phyloP scores from a whole-genome alignment of 352 stramenopile genomes.

The Elongisporangium senticosum region DNA sequence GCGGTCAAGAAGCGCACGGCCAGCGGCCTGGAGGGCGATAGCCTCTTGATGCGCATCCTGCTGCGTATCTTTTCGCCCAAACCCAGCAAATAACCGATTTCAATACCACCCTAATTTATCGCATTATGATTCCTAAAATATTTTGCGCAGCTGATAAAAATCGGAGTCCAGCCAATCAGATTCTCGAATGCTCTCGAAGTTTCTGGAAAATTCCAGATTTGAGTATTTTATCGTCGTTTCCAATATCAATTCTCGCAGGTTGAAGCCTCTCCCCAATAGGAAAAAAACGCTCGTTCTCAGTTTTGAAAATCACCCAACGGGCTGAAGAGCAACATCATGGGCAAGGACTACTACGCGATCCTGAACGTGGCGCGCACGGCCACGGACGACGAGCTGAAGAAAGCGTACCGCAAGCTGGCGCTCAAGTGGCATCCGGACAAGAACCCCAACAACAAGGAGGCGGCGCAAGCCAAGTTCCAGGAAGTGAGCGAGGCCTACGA shows the following conservation, averaged over 20 bases:
- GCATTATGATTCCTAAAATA: not conserved
- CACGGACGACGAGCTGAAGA: slow-evolving; percentile 75
- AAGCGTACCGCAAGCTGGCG: slow-evolving; percentile 86
- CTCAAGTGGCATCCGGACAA: slow-evolving; percentile 93
- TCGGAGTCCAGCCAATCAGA: slow-evolving; percentile 2
- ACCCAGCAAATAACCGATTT: not conserved
- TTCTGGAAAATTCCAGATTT: slow-evolving; percentile 20
- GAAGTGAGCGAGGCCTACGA: slow-evolving; percentile 91
- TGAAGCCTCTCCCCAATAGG: no score
- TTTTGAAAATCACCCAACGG: slow-evolving; percentile 5
- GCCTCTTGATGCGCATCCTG: slow-evolving; percentile 2
- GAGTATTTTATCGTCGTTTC: not conserved
- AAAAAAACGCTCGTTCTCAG: slow-evolving; percentile 5
- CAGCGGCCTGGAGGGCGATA: not conserved
- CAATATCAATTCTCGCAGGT: slow-evolving; percentile 7
- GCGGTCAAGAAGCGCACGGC: slow-evolving; percentile 1
- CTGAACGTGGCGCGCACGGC: slow-evolving; percentile 63
- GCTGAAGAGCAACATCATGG: slow-evolving; percentile 34
- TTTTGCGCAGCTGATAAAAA: slow-evolving; percentile 7
- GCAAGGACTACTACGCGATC: slow-evolving; percentile 83
- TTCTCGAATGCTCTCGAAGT: slow-evolving; percentile 21
- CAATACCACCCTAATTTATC: slow-evolving; percentile 5
- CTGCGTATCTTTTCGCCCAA: not conserved
- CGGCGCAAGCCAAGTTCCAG: slow-evolving; percentile 89
- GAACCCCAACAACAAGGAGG: slow-evolving; percentile 85